phyloP scores from a whole-genome alignment of 345 rosid genomes.

The Camelina laxa region DNA sequence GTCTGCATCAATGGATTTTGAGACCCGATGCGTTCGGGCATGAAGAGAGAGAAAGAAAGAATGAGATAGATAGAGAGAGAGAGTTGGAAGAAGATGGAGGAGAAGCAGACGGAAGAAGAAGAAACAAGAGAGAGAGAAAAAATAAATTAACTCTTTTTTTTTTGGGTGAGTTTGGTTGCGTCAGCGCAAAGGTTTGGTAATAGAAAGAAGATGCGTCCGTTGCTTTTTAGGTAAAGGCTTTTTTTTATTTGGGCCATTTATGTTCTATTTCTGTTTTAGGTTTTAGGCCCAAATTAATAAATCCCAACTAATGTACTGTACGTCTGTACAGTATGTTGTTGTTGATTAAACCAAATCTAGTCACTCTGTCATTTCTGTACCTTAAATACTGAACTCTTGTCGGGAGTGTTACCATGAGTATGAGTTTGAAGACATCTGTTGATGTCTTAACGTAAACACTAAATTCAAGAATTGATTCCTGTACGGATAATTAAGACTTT shows the following conservation, averaged over 20 bases:
- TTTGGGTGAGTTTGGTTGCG: conserved; percentile 42
- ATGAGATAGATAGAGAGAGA: conserved; percentile 3
- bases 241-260: not conserved
- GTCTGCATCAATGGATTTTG: conserved; percentile 31
- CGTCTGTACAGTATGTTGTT: no score
- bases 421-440: not conserved
- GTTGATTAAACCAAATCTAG: not conserved
- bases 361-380: not conserved
- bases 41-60: conserved; percentile 23
- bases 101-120: conserved; percentile 34
- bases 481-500: not conserved
- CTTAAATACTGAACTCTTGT: not conserved
- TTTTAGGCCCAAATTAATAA: conserved; percentile 11
- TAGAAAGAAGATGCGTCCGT: conserved; percentile 36
- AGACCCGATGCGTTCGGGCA: conserved; percentile 42
- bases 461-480: not conserved
- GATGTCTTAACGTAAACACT: not conserved
- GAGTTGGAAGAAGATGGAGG: conserved; percentile 27
- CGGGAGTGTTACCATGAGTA: not conserved
- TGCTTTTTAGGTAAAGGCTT: conserved; percentile 35
- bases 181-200: conserved; percentile 45
- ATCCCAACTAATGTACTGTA: no score
- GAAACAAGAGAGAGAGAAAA: not conserved
- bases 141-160: not conserved
- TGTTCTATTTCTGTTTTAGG: not conserved